Base-by-base conservation (phyloP, 1,284 basidiomycete species). In the Hortiboletus rubellus region DNA sequence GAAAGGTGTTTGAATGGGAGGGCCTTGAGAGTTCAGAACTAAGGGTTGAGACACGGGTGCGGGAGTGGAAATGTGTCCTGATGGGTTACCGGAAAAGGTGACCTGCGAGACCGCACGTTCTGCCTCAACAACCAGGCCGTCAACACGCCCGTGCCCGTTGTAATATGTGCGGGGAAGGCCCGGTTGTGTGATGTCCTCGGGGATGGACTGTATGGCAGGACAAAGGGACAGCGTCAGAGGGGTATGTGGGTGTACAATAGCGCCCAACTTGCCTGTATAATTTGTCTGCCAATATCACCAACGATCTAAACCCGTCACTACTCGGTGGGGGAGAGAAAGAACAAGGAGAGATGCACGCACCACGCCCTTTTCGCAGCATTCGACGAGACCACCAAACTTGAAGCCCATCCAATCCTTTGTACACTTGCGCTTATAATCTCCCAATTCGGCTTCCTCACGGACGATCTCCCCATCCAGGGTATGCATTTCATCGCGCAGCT, bases 301-400 rank as follows among this genome's bases (percentile, higher is more conserved):
- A 87, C 81, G 63, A 96, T 91, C 84, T 93, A 69, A n/a, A 53
- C 18, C 46, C 8, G 9, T 46, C 59, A 38, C 17, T 46, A 12
- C 27, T 57, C 47, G 59, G 57, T 7, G 45, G 42, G 6, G 40
- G 37, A 57, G 22, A 24, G 37, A 34, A 9, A 27, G 40, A 15
- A 12, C 3, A 78, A 81, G 18, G n/a, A 78, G 80, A 55, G 18
- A 47, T 58, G 85, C 15, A 63, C 67, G 44, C 8, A 69, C 87
- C 33, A 78, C 78, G 59, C 92, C 87, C 75, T 94, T 96, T 74
- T 95, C 91, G 46, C 89, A 92, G 55, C 86, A 86, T 74, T 97
- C 95, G 57, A 89, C 76, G 44, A 97, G 74, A 2, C 92, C 94
- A 33, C 92, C 94, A 68, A 95, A 95, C 77, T 96, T 96, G 68